Percentiles rank a stretch among this genome's conserved stretches.
These are phyloP conservation scores for Camillea tinctor DNA, from an alignment of 2,329 filamentous ascomycete genomes.

Conservation along the genomic window DNA sequence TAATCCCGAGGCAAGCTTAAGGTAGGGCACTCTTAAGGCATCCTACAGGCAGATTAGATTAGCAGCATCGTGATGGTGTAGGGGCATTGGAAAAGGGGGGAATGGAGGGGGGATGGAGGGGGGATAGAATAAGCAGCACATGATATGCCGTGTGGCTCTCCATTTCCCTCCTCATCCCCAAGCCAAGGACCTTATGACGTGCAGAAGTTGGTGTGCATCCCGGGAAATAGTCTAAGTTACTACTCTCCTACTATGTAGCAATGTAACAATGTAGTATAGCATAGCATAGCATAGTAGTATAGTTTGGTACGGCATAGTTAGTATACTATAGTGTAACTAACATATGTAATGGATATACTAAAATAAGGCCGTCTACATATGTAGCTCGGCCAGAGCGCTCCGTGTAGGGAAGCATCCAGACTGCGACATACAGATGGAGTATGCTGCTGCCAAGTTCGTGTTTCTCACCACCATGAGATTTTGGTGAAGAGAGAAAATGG, in stretches of 20 bases:
- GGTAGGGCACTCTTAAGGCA: background rate
- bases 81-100: no score
- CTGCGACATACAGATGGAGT: background rate
- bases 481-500: slow-evolving; percentile 3
- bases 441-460: background rate
- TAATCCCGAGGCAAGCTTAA: background rate
- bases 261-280: background rate
- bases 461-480: slow-evolving; percentile 7
- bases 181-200: background rate
- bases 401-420: background rate
- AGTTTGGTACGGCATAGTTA: no score
- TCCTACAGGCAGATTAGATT: background rate
- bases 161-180: no score
- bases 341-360: no score
- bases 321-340: no score
- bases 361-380: background rate
- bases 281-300: no score
- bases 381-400: background rate
- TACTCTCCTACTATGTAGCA: no score
- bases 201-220: background rate
- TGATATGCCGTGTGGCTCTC: background rate
- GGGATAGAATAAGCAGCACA: background rate
- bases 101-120: background rate
- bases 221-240: no score
- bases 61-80: background rate